These are phyloP conservation scores for Kodamaea leandrae DNA, from an alignment of 805 yeast species.

Conservation along the genomic window DNA sequence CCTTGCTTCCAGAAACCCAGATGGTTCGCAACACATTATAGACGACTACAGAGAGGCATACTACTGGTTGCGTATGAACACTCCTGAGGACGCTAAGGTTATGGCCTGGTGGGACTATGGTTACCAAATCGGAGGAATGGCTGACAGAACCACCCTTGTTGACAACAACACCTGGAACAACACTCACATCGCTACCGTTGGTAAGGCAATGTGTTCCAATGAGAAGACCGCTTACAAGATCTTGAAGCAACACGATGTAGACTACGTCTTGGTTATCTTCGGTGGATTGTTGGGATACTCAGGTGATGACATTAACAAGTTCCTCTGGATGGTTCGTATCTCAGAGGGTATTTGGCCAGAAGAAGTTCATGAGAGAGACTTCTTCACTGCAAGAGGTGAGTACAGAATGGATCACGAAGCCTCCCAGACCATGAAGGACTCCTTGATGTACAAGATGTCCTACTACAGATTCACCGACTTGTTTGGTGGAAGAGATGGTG, in stretches of 20 bases:
- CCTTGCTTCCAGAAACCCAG: slow-evolving; percentile 75
- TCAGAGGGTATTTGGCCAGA: slow-evolving; percentile 99
- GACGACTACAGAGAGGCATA: slow-evolving; percentile 99
- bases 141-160: slow-evolving; percentile 96
- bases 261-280: slow-evolving; percentile 86
- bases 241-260: slow-evolving; percentile 88
- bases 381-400: slow-evolving; percentile 82
- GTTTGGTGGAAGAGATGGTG: slow-evolving; percentile 57
- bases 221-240: slow-evolving; percentile 89
- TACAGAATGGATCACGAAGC: slow-evolving; percentile 84
- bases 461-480: slow-evolving; percentile 81
- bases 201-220: slow-evolving; percentile 91
- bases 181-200: slow-evolving; percentile 98
- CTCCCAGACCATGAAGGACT: slow-evolving; percentile 79
- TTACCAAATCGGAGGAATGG: slow-evolving; percentile 99
- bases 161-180: slow-evolving; percentile 99
- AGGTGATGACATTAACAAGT: slow-evolving; percentile 96
- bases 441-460: slow-evolving; percentile 92
- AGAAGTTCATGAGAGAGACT: slow-evolving; percentile 84
- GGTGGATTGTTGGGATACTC: slow-evolving; percentile 93
- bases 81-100: slow-evolving; percentile 91
- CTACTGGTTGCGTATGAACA: slow-evolving; percentile 98
- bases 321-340: slow-evolving; percentile 97
- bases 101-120: slow-evolving; percentile 99
- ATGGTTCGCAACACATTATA: slow-evolving; percentile 79